phyloP scores from a whole-genome alignment of 2,329 filamentous ascomycete genomes.

The Talaromyces sp. region DNA sequence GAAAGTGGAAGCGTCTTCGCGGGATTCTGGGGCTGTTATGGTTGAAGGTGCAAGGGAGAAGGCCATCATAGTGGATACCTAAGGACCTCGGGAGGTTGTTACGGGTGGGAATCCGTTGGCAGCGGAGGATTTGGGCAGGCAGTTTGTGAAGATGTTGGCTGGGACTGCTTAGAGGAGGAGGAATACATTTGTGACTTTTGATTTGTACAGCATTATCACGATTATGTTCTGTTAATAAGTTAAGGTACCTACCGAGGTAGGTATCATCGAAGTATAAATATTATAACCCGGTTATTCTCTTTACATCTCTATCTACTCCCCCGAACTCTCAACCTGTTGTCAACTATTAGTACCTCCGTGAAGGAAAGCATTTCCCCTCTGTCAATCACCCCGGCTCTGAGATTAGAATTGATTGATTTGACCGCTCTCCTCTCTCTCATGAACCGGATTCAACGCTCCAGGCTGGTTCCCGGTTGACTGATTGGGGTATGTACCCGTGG shows the following conservation, averaged over 20 bases:
- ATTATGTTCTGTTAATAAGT: neutral
- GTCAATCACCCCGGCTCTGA: neutral
- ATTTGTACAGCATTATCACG: neutral
- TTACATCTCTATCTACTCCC: no score
- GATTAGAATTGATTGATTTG: neutral
- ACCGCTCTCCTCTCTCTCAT: slow-evolving; percentile 1
- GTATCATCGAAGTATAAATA: neutral
- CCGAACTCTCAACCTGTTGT: neutral
- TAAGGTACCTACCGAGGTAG: no score
- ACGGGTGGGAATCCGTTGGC: slow-evolving; percentile 32
- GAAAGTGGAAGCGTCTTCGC: slow-evolving; percentile 39
- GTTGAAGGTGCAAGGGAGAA: slow-evolving; percentile 38
- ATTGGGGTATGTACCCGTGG: neutral
- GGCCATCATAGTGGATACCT: slow-evolving; percentile 40
- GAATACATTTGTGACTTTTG: neutral
- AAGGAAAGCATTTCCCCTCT: neutral
- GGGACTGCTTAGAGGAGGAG: neutral
- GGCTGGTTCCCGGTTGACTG: neutral
- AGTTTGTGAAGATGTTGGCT: slow-evolving; percentile 30
- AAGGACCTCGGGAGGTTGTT: slow-evolving; percentile 38
- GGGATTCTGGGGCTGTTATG: slow-evolving; percentile 41
- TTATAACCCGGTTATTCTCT: neutral
- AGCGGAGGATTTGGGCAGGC: slow-evolving; percentile 28
- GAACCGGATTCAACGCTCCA: neutral
- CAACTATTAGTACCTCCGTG: neutral